Base-by-base conservation (phyloP, 2,329 filamentous ascomycete species). In the Annulohypoxylon truncatum region DNA sequence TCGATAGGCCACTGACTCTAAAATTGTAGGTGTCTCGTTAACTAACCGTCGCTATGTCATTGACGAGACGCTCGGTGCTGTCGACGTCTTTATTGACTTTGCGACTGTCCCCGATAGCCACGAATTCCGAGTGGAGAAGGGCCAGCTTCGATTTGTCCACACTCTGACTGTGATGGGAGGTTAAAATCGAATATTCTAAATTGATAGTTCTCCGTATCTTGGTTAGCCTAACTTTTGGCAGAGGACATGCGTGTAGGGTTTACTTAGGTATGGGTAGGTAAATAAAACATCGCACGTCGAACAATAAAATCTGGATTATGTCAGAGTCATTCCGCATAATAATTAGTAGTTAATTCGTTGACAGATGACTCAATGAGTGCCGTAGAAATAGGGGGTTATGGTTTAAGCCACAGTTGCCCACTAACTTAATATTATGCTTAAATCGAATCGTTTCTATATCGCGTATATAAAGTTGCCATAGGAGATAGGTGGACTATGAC, bases 41-140 rank as follows among this genome's bases (percentile, higher is more conserved):
- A 50, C 42, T 24, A 73, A 76, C 57, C 71, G 75, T 31, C 74
- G 74, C 55, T 75, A 75, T 29, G 73, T 76, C 20, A 72, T 77
- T 56, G 74, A 77, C 33, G 72, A 77, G 71, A 73, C 71, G 8
- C 31, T 75, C 13, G 75, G 74, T 12, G 67, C 74, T 4, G 74
- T 77, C 9, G 73, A 76, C 15, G 66, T 76, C 18, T 75, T 79
- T 48, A 72, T 77, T 38, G 71, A 73, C 59, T 79, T 78, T 44
- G 72, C 70, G 13, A 68, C 67, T 8, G 63, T 76, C 12, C 76
- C 76, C 1, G 77, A 79, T 61, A 78, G 77, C 66, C 77, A 78
- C 63, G 75, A 77, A 61, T 79, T 78, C 69, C 71, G 77, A 7
- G 68, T 78, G 4, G 76, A 77, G 61, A 73, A 72, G 13, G 77